phyloP scores from a whole-genome alignment of 1,284 basidiomycete genomes.

The Phenoliferia sp. region DNA sequence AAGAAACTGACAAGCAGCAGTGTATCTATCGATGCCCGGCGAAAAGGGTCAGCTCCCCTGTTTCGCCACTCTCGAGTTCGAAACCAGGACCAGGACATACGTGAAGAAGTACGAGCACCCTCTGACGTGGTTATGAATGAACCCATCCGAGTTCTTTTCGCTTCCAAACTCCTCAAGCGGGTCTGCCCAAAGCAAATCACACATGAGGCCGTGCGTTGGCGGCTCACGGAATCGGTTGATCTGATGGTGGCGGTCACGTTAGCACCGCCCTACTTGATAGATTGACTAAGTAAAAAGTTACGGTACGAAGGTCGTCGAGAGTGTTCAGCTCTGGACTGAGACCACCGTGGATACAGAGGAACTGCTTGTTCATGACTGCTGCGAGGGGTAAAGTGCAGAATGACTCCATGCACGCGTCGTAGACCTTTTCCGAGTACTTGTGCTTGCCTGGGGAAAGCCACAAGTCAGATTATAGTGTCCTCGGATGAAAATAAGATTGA shows the following conservation, averaged over 20 bases:
- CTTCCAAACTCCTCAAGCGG: conserved; percentile 89
- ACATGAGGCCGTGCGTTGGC: conserved; percentile 89
- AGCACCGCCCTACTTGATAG: not conserved
- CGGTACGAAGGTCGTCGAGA: conserved; percentile 77
- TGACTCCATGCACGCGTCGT: conserved; percentile 87
- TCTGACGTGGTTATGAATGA: conserved; percentile 87
- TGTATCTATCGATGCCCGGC: conserved; percentile 74
- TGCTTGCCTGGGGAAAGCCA: conserved; percentile 64
- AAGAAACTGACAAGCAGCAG: conserved; percentile 87
- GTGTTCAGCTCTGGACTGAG: conserved; percentile 86
- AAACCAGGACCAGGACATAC: conserved; percentile 49
- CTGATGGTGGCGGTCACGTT: conserved; percentile 43
- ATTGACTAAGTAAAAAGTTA: not conserved
- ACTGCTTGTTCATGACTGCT: conserved; percentile 96
- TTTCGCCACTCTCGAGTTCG: not conserved
- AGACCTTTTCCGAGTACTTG: conserved; percentile 85
- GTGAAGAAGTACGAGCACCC: conserved; percentile 97
- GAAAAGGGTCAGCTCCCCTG: not conserved
- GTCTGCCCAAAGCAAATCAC: conserved; percentile 91
- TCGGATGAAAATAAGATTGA: conserved; percentile 25
- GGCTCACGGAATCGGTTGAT: conserved; percentile 93
- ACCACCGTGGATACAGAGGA: conserved; percentile 91
- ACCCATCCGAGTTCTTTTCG: conserved; percentile 79
- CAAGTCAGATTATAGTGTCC: not conserved
- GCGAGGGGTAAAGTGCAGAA: conserved; percentile 89